Percentiles rank a stretch among this genome's conserved stretches.
These are phyloP conservation scores for Trifolium repens DNA, from an alignment of 306 rosid genomes.

Conservation along the genomic window DNA sequence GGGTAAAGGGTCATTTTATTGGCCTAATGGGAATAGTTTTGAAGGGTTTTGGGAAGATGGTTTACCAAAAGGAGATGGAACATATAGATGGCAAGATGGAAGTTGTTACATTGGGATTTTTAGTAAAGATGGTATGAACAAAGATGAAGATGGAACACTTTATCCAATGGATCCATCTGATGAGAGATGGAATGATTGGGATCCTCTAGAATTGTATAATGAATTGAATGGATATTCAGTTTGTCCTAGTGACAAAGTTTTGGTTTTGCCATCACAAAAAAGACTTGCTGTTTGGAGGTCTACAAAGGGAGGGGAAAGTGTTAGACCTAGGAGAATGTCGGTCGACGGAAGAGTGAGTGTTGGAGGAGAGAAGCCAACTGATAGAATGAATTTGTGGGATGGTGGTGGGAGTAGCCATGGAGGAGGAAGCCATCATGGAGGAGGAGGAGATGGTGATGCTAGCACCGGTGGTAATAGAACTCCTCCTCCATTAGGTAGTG, in stretches of 20 bases:
- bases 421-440: neutral
- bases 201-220: slow-evolving; percentile 70
- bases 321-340: slow-evolving; percentile 66
- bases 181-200: slow-evolving; percentile 58
- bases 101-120: slow-evolving; percentile 73
- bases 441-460: slow-evolving; percentile 35
- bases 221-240: slow-evolving; percentile 55
- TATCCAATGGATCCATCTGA: slow-evolving; percentile 50
- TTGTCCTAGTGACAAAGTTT: slow-evolving; percentile 72
- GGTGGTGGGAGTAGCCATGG: slow-evolving; percentile 34
- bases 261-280: slow-evolving; percentile 79
- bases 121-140: slow-evolving; percentile 53
- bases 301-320: slow-evolving; percentile 52
- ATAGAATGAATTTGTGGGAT: slow-evolving; percentile 68
- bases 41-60: slow-evolving; percentile 87
- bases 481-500: slow-evolving; percentile 43
- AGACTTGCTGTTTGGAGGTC: slow-evolving; percentile 85
- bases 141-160: slow-evolving; percentile 65
- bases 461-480: slow-evolving; percentile 33
- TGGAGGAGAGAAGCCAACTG: slow-evolving; percentile 64
- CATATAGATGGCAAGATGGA: slow-evolving; percentile 74
- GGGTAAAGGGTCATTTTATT: slow-evolving; percentile 74
- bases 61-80: slow-evolving; percentile 75
- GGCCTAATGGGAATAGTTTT: slow-evolving; percentile 70
- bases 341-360: slow-evolving; percentile 77